phyloP scores from a whole-genome alignment of 805 yeast genomes.

The Candida piceae region DNA sequence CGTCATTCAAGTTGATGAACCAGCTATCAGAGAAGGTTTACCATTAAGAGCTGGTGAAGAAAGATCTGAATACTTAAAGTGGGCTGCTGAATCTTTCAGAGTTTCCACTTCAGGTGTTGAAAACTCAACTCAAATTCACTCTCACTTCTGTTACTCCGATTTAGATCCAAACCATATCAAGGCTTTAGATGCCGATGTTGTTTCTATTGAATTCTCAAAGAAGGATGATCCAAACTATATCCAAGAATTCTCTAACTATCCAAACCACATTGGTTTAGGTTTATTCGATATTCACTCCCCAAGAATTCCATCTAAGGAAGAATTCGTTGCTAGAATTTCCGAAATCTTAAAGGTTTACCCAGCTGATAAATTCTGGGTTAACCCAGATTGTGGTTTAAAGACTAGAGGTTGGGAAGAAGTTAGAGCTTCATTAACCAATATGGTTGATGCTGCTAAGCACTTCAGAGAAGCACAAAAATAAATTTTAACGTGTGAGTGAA shows the following conservation, averaged over 20 bases:
- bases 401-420: slow-evolving; percentile 99
- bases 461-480: slow-evolving; percentile 54
- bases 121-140: slow-evolving; percentile 95
- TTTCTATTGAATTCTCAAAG: slow-evolving; percentile 98
- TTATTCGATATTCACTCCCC: slow-evolving; percentile 99
- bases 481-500: slow-evolving; percentile 5
- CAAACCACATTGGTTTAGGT: slow-evolving; percentile 99
- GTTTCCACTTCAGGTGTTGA: slow-evolving; percentile 98
- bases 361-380: slow-evolving; percentile 98
- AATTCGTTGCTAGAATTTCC: slow-evolving; percentile 88
- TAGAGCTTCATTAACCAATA: slow-evolving; percentile 89
- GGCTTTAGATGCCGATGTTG: slow-evolving; percentile 99
- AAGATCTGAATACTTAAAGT: slow-evolving; percentile 91
- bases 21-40: slow-evolving; percentile 99
- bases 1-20: slow-evolving; percentile 99
- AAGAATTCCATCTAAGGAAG: slow-evolving; percentile 97
- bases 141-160: slow-evolving; percentile 99
- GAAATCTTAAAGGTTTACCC: slow-evolving; percentile 96
- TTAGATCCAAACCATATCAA: slow-evolving; percentile 99
- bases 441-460: slow-evolving; percentile 98
- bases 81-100: slow-evolving; percentile 99
- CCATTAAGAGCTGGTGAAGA: slow-evolving; percentile 98
- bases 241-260: slow-evolving; percentile 95
- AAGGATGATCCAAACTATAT: slow-evolving; percentile 98
- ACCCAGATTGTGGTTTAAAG: slow-evolving; percentile 99